phyloP scores from a whole-genome alignment of 208 protist genomes.

The Acanthamoeba castellanii region DNA sequence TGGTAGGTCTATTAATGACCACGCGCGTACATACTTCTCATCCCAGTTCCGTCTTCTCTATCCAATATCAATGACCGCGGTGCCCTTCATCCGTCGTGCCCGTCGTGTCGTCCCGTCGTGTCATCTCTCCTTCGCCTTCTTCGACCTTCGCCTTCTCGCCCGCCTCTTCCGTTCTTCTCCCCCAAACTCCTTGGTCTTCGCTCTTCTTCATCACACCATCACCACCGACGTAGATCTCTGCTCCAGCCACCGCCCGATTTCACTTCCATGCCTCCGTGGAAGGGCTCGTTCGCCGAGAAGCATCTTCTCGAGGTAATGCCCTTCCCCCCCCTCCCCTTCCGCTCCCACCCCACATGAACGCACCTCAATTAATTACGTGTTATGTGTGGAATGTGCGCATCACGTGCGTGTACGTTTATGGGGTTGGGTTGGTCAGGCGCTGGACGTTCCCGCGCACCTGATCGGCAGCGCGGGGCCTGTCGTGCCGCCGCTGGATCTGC shows the following conservation, averaged over 20 bases:
- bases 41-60: slow-evolving; percentile 36
- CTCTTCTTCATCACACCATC: background rate
- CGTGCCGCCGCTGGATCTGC: background rate
- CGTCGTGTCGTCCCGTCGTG: no score
- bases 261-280: background rate
- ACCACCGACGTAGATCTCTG: background rate
- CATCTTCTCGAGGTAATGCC: background rate
- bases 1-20: background rate
- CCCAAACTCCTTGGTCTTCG: background rate
- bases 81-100: no score
- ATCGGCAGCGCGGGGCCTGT: background rate
- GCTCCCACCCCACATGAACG: no score
- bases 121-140: no score
- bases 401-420: no score
- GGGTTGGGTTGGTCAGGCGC: background rate
- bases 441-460: background rate
- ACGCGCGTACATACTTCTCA: background rate
- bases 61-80: slow-evolving; percentile 19
- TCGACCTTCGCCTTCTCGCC: background rate
- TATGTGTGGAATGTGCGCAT: no score
- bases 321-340: background rate
- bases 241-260: background rate
- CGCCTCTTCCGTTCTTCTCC: background rate
- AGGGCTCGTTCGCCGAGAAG: background rate
- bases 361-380: no score